Base-by-base conservation (phyloP, 192 early-diverging fungal species). In the Mortierella antarctica region DNA sequence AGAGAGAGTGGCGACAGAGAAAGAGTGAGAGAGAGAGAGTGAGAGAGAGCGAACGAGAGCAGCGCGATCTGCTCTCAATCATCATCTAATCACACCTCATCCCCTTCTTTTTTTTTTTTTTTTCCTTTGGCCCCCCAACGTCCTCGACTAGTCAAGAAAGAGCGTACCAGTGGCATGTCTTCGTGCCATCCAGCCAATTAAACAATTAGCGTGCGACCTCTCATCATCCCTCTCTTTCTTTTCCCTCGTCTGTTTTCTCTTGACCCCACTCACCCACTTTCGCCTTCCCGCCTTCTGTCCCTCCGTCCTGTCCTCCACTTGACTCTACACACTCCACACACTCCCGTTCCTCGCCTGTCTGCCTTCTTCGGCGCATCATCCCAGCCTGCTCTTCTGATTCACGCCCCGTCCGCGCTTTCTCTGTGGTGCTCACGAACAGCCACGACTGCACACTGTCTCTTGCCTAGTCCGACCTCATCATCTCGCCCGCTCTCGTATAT, bases 31-130 rank as follows among this genome's bases (percentile, higher is more conserved):
- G 44, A 48, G 9, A 31, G 31, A 50, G 18, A 23, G 21, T 3
- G 20, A 23, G 48, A 49, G 5, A 0, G 62, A 7, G 47, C 10
- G 57, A 58, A 40, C 11, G 39, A 59, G 23, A 59, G 31, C 31
- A 31, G 31, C 31, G 31, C 1, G 31, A 31, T 31, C 31, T 31
- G 31, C 31, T 31, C 31, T 31, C 31, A 31, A 31, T 31, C 31
- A 31, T 31, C 31, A 31, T 31, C 31, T 31, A 31, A 31, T 31
- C 31, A 31, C 31, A 31, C 31, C 54, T 56, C 18, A 20, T 56
- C 20, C 21, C 54, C 9, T 21, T 56, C 54, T 56, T 56, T 56
- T 56, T 56, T 21, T 56, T 56, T 56, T 56, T 56, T 21, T 56
- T 21, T 56, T 21, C 21, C 14, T 56, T 21, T 56, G 17, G 14